Evolutionary conservation across 2,329 filamentous ascomycete genomes (phyloP), one percentile per base, ranked within the genome.

Genomic region (Fusarium lateritium): DNA sequence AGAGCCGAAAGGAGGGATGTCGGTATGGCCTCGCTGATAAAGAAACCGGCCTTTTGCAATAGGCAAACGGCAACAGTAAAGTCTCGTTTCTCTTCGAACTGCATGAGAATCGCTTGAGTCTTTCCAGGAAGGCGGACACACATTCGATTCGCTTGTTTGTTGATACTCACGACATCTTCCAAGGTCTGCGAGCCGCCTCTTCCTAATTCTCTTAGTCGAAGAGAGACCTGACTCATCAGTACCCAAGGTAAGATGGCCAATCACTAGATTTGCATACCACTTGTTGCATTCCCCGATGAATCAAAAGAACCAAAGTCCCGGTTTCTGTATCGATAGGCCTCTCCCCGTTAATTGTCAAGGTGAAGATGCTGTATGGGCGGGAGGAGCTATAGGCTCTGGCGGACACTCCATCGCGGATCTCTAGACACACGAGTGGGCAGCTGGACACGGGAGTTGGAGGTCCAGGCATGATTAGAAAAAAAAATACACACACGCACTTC

Each of bases 41-140:
- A 28, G 34, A 81, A 78, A 10, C 76, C 76, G 14, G 73, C 67
- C 51, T 74, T 78, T 34, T 76, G 70, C 2, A 81, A 69, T 51
- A 79, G 72, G 45, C 72, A 79, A 6, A 76, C 69, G 3, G 76
- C 62, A 17, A 80, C 54, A 24, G 62, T 72, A 36, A 81, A 80
- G 47, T 81, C 78, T 53, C 78, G 71, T 6, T 51, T 63, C 10
- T 77, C 69, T 10, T 74, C 69, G 42, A 81, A 79, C 21, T 72
- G 68, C 11, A 65, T 69, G 6, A 72, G 42, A 13, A 80, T 51
- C 6, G 67, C 69, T 33, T 76, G 75, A 3, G 59, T 49, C n/a
- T 74, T 73, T 6, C 67, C 56, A 5, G 73, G 70, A 6, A 78
- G 62, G 9, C 56, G 64, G 17, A 81, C 54, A 22, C 66, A 69